A percentile compares a stretch with the other conserved stretches of the same genome.
These are phyloP conservation scores for Trametes meyenii DNA, from an alignment of 768 basidiomycete species.

Conservation along the genomic window DNA sequence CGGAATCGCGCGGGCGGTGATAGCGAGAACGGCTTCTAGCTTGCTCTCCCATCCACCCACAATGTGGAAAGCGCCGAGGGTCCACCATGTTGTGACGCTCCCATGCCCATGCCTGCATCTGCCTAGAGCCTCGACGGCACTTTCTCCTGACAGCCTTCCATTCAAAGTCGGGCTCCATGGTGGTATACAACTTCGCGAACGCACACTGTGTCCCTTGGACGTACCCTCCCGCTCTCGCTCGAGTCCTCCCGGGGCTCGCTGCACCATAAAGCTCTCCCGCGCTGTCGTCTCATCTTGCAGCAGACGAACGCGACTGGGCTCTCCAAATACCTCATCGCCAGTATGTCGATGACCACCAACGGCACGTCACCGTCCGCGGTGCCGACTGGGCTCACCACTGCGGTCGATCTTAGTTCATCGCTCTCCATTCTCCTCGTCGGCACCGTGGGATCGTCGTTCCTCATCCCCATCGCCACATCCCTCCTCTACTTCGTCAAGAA, in stretches of 20 bases:
- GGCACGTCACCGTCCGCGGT: too few relatives aligned
- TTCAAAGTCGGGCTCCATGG: neutral
- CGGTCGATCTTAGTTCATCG: neutral
- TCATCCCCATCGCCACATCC: slow-evolving; percentile 12
- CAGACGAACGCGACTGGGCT: too few relatives aligned
- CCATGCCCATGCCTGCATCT: too few relatives aligned
- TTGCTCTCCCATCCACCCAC: too few relatives aligned
- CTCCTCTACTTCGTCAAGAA: slow-evolving; percentile 30
- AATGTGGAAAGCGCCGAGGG: too few relatives aligned
- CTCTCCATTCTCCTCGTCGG: slow-evolving; percentile 5
- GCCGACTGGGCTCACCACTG: neutral
- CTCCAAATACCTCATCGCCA: too few relatives aligned
- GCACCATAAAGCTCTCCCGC: neutral
- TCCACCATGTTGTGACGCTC: neutral
- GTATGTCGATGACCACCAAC: too few relatives aligned
- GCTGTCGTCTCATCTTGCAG: neutral
- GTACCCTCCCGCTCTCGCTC: neutral
- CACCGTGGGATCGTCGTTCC: slow-evolving; percentile 7
- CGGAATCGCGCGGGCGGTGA: too few relatives aligned
- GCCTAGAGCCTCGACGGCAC: neutral
- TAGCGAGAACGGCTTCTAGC: too few relatives aligned
- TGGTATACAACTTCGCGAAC: neutral
- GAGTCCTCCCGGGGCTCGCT: neutral
- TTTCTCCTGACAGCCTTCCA: neutral
- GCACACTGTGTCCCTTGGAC: neutral